A percentile compares a stretch with the other conserved stretches of the same genome.
Evolutionary conservation across 2,329 filamentous ascomycete genomes (phyloP).

Genomic region (Penicillium sp.): DNA sequence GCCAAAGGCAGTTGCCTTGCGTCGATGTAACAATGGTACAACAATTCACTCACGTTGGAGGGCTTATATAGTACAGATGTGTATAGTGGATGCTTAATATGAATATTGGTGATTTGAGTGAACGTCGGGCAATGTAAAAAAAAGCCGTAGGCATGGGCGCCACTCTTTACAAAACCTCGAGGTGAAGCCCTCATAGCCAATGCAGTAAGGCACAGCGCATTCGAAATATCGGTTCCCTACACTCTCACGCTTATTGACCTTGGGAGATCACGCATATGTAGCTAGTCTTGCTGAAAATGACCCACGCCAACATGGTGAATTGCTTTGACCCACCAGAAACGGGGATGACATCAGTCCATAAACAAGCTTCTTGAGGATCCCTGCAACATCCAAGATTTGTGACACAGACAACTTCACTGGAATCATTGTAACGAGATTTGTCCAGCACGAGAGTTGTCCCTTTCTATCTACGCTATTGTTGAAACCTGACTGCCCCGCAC

Average conservation of each 20-base stretch:
- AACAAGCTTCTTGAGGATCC: neutral
- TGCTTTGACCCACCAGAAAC: neutral
- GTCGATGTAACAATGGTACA: neutral
- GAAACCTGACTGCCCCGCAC: neutral
- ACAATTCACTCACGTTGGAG: neutral
- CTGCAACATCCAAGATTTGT: neutral
- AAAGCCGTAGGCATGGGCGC: too few species aligned
- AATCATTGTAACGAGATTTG: neutral
- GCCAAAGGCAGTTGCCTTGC: neutral
- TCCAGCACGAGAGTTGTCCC: neutral
- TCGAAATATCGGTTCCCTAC: too few species aligned
- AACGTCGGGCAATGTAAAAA: too few species aligned
- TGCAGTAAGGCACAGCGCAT: too few species aligned
- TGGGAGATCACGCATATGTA: too few species aligned
- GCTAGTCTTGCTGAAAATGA: too few species aligned
- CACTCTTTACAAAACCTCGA: too few species aligned
- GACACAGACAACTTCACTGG: neutral
- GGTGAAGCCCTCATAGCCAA: too few species aligned
- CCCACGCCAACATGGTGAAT: neutral
- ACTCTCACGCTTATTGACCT: too few species aligned
- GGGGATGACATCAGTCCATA: neutral
- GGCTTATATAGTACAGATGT: neutral
- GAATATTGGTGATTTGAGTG: neutral
- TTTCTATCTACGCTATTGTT: neutral
- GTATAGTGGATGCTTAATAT: neutral